Evolutionary conservation across 2,329 filamentous ascomycete genomes (phyloP).

Genomic region (Aspergillus sp.): DNA sequence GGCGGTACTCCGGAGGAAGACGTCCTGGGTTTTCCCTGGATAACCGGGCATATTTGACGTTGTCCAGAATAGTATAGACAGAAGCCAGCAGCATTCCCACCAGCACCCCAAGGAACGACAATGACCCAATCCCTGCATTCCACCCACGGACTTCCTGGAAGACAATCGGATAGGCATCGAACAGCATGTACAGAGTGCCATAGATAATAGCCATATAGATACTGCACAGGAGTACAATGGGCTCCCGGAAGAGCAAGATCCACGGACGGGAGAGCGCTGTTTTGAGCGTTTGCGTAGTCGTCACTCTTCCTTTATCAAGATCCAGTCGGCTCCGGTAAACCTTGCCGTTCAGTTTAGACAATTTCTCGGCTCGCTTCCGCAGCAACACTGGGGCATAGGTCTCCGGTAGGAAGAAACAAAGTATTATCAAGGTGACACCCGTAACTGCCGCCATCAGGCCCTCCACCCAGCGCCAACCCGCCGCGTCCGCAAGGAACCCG

Average conservation of each 20-base stretch:
- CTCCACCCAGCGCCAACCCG: conserved; percentile 62
- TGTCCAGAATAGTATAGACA: conserved; percentile 31
- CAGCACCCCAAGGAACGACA: conserved; percentile 41
- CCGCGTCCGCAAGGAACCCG: conserved; percentile 54
- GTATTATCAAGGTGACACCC: not conserved
- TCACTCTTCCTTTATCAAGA: conserved; percentile 32
- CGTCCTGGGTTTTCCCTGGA: conserved; percentile 14
- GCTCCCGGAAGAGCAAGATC: conserved; percentile 24
- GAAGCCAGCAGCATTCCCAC: conserved; percentile 31
- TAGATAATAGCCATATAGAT: conserved; percentile 19
- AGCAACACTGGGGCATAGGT: conserved; percentile 43
- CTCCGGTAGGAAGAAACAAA: conserved; percentile 19
- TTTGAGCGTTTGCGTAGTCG: conserved; percentile 30
- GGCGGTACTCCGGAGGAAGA: conserved; percentile 48
- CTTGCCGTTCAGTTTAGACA: conserved; percentile 16
- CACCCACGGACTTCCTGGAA: conserved; percentile 36
- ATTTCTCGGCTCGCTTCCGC: conserved; percentile 37
- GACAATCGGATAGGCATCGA: conserved; percentile 43
- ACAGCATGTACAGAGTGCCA: conserved; percentile 37
- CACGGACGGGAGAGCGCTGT: conserved; percentile 41
- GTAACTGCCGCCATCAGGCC: conserved; percentile 56
- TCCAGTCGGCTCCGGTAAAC: conserved; percentile 32
- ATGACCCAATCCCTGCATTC: conserved; percentile 37
- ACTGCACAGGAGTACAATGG: conserved; percentile 13
- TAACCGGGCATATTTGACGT: conserved; percentile 24